Conservation (phyloP, 345 rosid species). For the Eucalyptus erythrocorys region DNA sequence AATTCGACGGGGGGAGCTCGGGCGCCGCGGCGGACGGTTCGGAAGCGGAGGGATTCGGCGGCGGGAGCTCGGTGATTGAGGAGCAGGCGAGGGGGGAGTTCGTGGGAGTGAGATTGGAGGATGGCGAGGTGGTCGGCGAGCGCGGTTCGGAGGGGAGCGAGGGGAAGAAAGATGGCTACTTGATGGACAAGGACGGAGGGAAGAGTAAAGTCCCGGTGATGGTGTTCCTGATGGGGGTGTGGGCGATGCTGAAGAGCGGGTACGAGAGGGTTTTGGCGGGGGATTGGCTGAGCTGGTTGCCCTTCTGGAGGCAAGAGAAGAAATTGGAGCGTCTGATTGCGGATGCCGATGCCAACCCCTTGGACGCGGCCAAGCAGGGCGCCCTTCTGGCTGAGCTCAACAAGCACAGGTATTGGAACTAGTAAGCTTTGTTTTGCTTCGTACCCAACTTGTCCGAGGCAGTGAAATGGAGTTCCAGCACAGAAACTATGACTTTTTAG, state of each 20-base stretch:
- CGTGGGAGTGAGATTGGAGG: not conserved
- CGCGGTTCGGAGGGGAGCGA: not conserved
- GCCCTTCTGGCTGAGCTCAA: slow-evolving; percentile 80
- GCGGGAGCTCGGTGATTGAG: not conserved
- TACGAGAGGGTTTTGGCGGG: slow-evolving; percentile 34
- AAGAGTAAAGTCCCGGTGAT: slow-evolving; percentile 26
- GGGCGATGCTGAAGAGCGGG: slow-evolving; percentile 38
- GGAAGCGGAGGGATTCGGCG: not conserved
- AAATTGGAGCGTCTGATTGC: slow-evolving; percentile 58
- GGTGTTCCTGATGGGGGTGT: slow-evolving; percentile 52
- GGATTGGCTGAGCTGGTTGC: slow-evolving; percentile 71
- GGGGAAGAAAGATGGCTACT: not conserved
- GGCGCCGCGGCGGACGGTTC: not conserved
- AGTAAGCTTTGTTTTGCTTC: not conserved
- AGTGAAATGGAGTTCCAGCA: not conserved
- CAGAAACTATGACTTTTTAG: not conserved
- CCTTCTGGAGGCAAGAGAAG: slow-evolving; percentile 67
- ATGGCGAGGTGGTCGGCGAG: not conserved
- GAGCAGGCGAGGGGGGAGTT: not conserved
- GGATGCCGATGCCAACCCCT: slow-evolving; percentile 81
- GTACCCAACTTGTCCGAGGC: not conserved
- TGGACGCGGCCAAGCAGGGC: slow-evolving; percentile 53
- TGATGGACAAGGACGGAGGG: slow-evolving; percentile 3
- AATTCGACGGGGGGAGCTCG: not conserved
- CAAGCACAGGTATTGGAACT: slow-evolving; percentile 44